Evolutionary conservation across 805 yeast genomes (phyloP).

Genomic region (Teunomyces tritomae): DNA sequence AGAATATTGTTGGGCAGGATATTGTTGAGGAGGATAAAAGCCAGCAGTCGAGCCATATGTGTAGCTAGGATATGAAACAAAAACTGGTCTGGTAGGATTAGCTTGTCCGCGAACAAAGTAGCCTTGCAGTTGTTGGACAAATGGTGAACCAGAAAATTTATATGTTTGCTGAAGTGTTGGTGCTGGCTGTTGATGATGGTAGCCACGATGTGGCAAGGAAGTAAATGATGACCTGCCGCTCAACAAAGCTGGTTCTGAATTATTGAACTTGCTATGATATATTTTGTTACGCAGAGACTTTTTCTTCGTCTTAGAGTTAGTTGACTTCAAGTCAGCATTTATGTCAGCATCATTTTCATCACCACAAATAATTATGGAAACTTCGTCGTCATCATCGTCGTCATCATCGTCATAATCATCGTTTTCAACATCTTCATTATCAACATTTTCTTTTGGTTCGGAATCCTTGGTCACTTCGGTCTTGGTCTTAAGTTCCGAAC

Average conservation of each 20-base stretch:
- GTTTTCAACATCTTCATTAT: slow-evolving; percentile 13
- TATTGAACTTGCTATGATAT: slow-evolving; percentile 13
- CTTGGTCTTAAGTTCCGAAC: slow-evolving; percentile 1
- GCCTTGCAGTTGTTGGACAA: slow-evolving; percentile 9
- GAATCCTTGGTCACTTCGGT: neutral
- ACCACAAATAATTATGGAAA: slow-evolving; percentile 37
- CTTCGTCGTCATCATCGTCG: slow-evolving; percentile 36
- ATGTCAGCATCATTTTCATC: slow-evolving; percentile 26
- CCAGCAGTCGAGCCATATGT: slow-evolving; percentile 6
- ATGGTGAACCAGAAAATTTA: slow-evolving; percentile 8
- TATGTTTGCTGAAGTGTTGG: slow-evolving; percentile 7
- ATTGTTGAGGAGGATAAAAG: slow-evolving; percentile 11
- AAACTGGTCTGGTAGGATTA: slow-evolving; percentile 4
- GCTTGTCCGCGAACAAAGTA: slow-evolving; percentile 7
- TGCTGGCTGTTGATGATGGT: slow-evolving; percentile 12
- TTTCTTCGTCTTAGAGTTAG: slow-evolving; percentile 5
- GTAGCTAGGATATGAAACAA: slow-evolving; percentile 5
- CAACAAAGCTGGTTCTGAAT: slow-evolving; percentile 23
- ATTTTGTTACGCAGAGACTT: slow-evolving; percentile 6
- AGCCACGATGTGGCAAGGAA: slow-evolving; percentile 16
- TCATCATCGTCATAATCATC: slow-evolving; percentile 28
- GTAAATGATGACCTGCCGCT: slow-evolving; percentile 17
- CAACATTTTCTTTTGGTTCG: slow-evolving; percentile 8
- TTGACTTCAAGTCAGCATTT: neutral
- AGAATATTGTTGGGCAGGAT: slow-evolving; percentile 3